phyloP scores from a whole-genome alignment of 2,329 filamentous ascomycete genomes.

The Diaporthe citri region DNA sequence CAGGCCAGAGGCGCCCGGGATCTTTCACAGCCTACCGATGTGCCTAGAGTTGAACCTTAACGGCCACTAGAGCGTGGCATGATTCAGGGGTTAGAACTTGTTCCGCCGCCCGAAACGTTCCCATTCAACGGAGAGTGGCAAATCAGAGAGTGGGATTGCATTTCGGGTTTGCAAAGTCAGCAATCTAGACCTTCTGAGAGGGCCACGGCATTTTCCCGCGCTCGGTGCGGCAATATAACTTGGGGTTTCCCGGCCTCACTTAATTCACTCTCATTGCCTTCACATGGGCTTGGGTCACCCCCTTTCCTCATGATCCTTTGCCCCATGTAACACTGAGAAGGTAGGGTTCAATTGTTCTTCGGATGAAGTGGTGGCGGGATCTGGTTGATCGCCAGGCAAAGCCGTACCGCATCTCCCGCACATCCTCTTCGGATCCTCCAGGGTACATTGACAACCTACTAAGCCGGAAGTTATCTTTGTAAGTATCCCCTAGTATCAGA shows the following conservation, averaged over 20 bases:
- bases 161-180: background rate
- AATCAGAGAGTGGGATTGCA: background rate
- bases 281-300: background rate
- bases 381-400: background rate
- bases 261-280: background rate
- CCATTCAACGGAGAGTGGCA: background rate
- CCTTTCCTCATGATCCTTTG: background rate
- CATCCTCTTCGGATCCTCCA: background rate
- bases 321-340: background rate
- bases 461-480: background rate
- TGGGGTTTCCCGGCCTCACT: constrained; percentile 2
- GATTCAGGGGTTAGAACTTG: constrained; percentile 26
- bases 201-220: constrained; percentile 5
- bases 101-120: background rate
- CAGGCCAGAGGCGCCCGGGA: background rate
- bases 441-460: background rate
- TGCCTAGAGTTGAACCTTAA: constrained; percentile 2
- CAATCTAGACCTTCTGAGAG: constrained; percentile 1
- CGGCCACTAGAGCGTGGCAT: constrained; percentile 1
- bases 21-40: constrained; percentile 6
- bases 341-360: background rate
- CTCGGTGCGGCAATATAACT: background rate
- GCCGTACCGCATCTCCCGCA: background rate
- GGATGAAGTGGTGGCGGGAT: background rate
- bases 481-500: background rate